Evolutionary conservation across 2,329 filamentous ascomycete genomes (phyloP), one percentile per base, ranked within the genome.

Genomic region (Microdochium trichocladiopsis): DNA sequence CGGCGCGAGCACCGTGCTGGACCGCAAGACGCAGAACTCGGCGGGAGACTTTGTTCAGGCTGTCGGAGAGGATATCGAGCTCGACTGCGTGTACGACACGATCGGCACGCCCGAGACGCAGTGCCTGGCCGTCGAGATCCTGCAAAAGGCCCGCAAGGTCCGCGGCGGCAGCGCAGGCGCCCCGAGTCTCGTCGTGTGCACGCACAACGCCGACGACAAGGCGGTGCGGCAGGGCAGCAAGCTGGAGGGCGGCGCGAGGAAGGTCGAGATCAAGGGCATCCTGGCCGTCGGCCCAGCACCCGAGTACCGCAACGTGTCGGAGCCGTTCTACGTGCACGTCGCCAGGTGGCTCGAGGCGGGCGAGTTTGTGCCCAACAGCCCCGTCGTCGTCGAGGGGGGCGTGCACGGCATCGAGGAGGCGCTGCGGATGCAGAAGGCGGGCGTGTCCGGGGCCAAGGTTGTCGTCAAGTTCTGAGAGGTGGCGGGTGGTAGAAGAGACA

Each of bases 81-180:
- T 68, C 11, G 57, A 57, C 4, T 64, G 64, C 25, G 61, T 69
- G 12, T 66, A 58, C 47, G 67, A 69, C 50, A 41, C 60, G 21
- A 69, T 69, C 49, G 65, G 65, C 2, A 41, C 51, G 4, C 51
- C 55, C 43, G 58, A 57, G 4, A 69, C 66, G 16, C 66, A 68
- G 50, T 28, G 25, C 6, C 56, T 66, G 14, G 65, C 63, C 8
- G 61, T 69, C 22, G 50, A 64, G 54, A 63, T 64, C 14, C 49
- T 61, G 8, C 62, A 58, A 50, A 53, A 50, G 14, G 53, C 52
- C 18, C 48, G 56, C 50, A 59, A 18, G 14, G 41, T 45, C 9
- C 21, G 11, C 36, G n/a, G 21, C n/a, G 22, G 11, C 36, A 41
- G 21, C n/a, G 6, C n/a, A 8, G 41, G 41, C 21, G 41, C n/a